phyloP scores from a whole-genome alignment of 2,329 filamentous ascomycete species.

The Phialocephala sp. region DNA sequence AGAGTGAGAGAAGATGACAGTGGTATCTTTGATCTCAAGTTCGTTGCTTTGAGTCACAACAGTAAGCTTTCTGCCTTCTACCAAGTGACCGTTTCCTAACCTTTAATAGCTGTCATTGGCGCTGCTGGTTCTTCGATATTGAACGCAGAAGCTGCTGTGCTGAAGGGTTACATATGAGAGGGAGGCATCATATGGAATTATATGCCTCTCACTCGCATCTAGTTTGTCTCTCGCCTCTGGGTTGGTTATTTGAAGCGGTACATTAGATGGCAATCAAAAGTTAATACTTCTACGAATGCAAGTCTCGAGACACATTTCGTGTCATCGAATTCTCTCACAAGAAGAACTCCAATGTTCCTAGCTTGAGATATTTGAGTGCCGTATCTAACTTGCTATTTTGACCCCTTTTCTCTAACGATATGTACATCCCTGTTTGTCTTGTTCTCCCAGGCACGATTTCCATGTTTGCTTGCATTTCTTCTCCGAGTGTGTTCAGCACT shows the following conservation, averaged over 20 bases:
- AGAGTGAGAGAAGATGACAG: conserved; percentile 80
- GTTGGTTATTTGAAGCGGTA: neutral
- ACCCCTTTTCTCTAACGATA: too few species aligned
- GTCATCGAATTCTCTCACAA: neutral
- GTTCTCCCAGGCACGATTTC: too few species aligned
- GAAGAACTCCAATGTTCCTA: neutral
- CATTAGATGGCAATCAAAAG: conserved; percentile 4
- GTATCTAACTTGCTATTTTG: neutral
- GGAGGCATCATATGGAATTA: neutral
- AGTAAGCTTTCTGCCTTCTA: conserved; percentile 43
- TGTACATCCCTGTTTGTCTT: too few species aligned
- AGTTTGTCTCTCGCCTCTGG: neutral
- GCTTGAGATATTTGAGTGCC: neutral
- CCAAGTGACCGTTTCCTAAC: conserved; percentile 34
- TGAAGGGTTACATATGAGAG: conserved; percentile 26
- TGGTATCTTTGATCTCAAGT: conserved; percentile 92
- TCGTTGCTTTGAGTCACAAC: conserved; percentile 90
- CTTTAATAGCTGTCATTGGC: conserved; percentile 79
- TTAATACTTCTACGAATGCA: neutral
- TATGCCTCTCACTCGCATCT: neutral
- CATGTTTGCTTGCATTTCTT: too few species aligned
- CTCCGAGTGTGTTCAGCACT: too few species aligned
- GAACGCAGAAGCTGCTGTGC: conserved; percentile 54
- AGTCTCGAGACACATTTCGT: neutral
- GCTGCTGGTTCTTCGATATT: conserved; percentile 95